These are phyloP conservation scores for Kazachstania kunashirensis DNA, from an alignment of 805 yeast species.

Conservation along the genomic window DNA sequence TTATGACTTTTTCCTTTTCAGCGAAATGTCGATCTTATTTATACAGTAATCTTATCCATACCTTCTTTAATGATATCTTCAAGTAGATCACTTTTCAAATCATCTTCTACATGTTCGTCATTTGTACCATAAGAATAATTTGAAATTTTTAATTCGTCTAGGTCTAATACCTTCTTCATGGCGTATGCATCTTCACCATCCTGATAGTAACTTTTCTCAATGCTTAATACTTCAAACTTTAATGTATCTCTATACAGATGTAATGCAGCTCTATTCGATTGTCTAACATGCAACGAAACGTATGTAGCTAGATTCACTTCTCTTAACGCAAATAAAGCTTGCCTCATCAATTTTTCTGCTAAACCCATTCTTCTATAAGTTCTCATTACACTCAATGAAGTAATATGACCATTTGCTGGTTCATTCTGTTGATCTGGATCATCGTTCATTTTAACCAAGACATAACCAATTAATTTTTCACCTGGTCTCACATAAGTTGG, in stretches of 20 bases:
- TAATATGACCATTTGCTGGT: slow-evolving; percentile 86
- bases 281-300: slow-evolving; percentile 87
- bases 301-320: slow-evolving; percentile 75
- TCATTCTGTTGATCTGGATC: slow-evolving; percentile 69
- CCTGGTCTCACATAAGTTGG: slow-evolving; percentile 54
- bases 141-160: slow-evolving; percentile 55
- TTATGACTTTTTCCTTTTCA: no score
- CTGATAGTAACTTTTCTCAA: slow-evolving; percentile 85
- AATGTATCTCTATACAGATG: slow-evolving; percentile 83
- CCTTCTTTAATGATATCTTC: slow-evolving; percentile 27
- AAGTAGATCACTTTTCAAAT: slow-evolving; percentile 40
- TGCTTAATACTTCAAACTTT: slow-evolving; percentile 67
- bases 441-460: slow-evolving; percentile 92
- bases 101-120: slow-evolving; percentile 36
- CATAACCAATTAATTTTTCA: slow-evolving; percentile 91
- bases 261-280: slow-evolving; percentile 87
- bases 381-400: slow-evolving; percentile 90
- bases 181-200: slow-evolving; percentile 98
- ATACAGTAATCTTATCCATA: slow-evolving; percentile 14
- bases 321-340: slow-evolving; percentile 64
- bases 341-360: slow-evolving; percentile 86
- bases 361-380: slow-evolving; percentile 91
- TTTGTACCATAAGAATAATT: slow-evolving; percentile 34
- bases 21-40: no score
- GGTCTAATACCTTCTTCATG: slow-evolving; percentile 63